Evolutionary conservation across 202 grass and related monocot genomes (phyloP).

Genomic region (Elaeis oleifera): DNA sequence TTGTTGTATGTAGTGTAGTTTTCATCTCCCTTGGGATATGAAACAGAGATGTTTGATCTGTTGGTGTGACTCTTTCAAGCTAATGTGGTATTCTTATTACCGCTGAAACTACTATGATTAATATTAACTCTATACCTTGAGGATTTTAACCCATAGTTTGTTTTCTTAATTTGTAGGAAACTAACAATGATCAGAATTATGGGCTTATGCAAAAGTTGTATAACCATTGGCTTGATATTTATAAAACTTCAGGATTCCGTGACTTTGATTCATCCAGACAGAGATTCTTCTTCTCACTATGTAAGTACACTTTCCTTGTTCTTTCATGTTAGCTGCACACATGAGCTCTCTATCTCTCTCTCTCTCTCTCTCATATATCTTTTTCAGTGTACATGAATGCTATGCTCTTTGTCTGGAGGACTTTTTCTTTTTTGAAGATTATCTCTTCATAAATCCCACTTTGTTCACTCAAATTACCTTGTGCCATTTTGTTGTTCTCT

Average conservation of each 20-base stretch:
- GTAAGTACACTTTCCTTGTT: conserved; percentile 38
- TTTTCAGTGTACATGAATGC: not conserved
- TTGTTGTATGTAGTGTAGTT: too few relatives aligned
- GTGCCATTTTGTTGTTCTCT: too few relatives aligned
- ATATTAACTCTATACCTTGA: not conserved
- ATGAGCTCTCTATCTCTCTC: not conserved
- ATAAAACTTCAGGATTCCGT: conserved; percentile 24
- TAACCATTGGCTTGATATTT: conserved; percentile 61
- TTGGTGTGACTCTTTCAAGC: too few relatives aligned
- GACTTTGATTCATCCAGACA: conserved; percentile 47
- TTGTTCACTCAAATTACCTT: too few relatives aligned
- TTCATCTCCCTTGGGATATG: too few relatives aligned
- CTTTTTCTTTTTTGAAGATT: too few relatives aligned
- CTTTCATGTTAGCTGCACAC: conserved; percentile 3
- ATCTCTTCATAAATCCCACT: too few relatives aligned
- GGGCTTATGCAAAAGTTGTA: conserved; percentile 62
- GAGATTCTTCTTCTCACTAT: conserved; percentile 73
- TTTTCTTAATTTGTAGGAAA: conserved; percentile 36
- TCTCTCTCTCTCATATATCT: not conserved
- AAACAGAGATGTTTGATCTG: too few relatives aligned
- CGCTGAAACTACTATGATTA: not conserved
- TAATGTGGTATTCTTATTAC: too few relatives aligned
- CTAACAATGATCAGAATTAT: conserved; percentile 34
- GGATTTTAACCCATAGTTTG: conserved; percentile 12
- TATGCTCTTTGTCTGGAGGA: too few relatives aligned